These are phyloP conservation scores for Lasiodiplodia sp. DNA, from an alignment of 2,329 filamentous ascomycete genomes.

Conservation along the genomic window DNA sequence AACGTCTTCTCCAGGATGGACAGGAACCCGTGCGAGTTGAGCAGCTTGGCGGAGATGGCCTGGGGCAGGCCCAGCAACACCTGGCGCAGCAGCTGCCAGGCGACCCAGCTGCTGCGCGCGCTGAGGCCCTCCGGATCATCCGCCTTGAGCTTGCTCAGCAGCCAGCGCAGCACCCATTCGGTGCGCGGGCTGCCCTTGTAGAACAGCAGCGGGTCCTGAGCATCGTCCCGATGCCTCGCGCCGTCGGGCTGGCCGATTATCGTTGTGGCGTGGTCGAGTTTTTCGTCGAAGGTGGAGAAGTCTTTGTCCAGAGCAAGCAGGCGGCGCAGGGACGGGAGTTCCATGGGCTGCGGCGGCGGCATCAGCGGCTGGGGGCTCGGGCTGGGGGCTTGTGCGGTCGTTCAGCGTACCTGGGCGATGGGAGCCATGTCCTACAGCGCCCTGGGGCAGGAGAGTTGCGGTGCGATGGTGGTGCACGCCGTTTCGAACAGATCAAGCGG, in stretches of 20 bases:
- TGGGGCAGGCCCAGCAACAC: constrained; percentile 71
- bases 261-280: constrained; percentile 50
- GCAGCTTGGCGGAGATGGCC: constrained; percentile 72
- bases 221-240: constrained; percentile 6
- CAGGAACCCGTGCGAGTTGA: constrained; percentile 74
- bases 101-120: constrained; percentile 52
- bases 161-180: constrained; percentile 73
- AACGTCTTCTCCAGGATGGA: constrained; percentile 70
- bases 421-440: constrained; percentile 29
- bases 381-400: constrained; percentile 7
- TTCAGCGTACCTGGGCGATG: constrained; percentile 29
- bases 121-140: constrained; percentile 45
- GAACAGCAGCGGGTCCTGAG: constrained; percentile 16
- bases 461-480: constrained; percentile 22
- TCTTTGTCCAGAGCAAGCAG: constrained; percentile 50
- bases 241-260: constrained; percentile 47
- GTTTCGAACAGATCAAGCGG: constrained; percentile 28
- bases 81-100: constrained; percentile 67
- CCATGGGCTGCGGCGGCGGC: constrained; percentile 27
- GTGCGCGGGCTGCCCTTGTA: constrained; percentile 52
- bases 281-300: constrained; percentile 45
- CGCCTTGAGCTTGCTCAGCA: constrained; percentile 65
- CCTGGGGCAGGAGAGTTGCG: constrained; percentile 28
- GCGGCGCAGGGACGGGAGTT: constrained; percentile 43
- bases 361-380: constrained; percentile 16